Base-by-base conservation (phyloP, 2,329 filamentous ascomycete species). In the Neonectria faginata region DNA sequence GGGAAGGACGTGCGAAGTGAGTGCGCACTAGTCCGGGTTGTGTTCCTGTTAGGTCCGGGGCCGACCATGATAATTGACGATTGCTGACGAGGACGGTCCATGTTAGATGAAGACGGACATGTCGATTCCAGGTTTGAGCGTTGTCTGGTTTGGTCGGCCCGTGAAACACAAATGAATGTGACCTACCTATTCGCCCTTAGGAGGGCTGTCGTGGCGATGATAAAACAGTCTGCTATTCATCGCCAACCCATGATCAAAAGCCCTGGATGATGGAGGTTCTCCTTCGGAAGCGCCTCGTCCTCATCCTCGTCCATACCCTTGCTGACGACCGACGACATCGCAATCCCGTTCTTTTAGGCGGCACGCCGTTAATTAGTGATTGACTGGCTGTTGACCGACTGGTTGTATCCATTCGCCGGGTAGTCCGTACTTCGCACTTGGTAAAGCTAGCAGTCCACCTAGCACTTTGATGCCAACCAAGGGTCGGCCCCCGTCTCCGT, bases 311-410 rank as follows among this genome's bases (percentile, higher is more conserved):
- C 58, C 27, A 42, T 20, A 44, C 39, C 58, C 20, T 16, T 33
- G 44, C n/a, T 44, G 42, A 47, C 51, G 22, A 39, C 20, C 51
- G 42, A 47, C 51, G 22, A 39, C 50, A 60, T 54, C 42, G 20
- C 27, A 60, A 55, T 50, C 42, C 31, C 58, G 14, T 31, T 39
- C 29, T 60, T 53, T 47, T 20, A 51, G 57, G 50, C 50, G 50
- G 47, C 45, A 62, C 39, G 60, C 53, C 53, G 60, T 62, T 62
- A 39, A 53, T 62, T 62, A 39, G 47, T 39, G 36, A 39, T 14
- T 39, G 36, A 39, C 14, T 39, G 36, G 5, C n/a, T 39, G 33
- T 36, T 36, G 33, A 36, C 33, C 33, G 33, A 36, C 33, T 36
- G 33, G 33, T 36, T 39, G 36, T 39, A 16, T 39, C 7, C 36